Evolutionary conservation across 371 early-diverging fungal species (phyloP), one percentile per base, ranked within the genome.

Genomic region (Funneliformis caledonium): DNA sequence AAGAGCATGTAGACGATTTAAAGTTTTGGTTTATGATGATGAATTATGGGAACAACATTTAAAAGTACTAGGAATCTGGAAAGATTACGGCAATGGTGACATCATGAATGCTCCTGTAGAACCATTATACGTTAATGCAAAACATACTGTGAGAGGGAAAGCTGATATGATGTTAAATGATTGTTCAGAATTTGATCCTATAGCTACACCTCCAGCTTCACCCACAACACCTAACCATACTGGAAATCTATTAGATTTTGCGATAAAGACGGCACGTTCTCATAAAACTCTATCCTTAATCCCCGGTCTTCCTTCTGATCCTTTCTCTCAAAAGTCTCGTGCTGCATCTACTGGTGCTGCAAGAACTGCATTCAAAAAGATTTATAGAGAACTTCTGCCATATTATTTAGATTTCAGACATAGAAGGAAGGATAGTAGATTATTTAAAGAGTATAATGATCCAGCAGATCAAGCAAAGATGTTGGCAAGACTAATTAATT

Each of bases 381-480:
- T 92, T 26, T 94, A 91, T 83, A 84, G 70, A 12, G 90, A 91
- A 56, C 84, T 96, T 1, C 78, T 86, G 76, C 94, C 93, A 22
- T 95, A 93, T 80, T 96, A 93, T 83, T 81, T 91, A 37, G 95
- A 94, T 81, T 90, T 96, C 70, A 86, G 91, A 11, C 82, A 88
- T 37, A 83, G 84, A 2, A 87, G 91, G 62, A 91, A 90, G 72
- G 93, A 93, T 81, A 91, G 92, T 2, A 91, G 89, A 80, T 88
- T 94, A 16, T 91, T 94, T 56, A 84, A 87, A 72, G 95, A 95
- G 78, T 92, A 84, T 83, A 85, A 87, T 43, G 90, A 92, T 72
- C 90, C 94, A 42, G 81, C 88, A 65, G 92, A 92, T 75, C 89
- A 93, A 62, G 94, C 92, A 19, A 87, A 88, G 70, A 87, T 93